phyloP scores from a whole-genome alignment of 495 filamentous ascomycete genomes.

The Hypomontagnella submonticulosa region DNA sequence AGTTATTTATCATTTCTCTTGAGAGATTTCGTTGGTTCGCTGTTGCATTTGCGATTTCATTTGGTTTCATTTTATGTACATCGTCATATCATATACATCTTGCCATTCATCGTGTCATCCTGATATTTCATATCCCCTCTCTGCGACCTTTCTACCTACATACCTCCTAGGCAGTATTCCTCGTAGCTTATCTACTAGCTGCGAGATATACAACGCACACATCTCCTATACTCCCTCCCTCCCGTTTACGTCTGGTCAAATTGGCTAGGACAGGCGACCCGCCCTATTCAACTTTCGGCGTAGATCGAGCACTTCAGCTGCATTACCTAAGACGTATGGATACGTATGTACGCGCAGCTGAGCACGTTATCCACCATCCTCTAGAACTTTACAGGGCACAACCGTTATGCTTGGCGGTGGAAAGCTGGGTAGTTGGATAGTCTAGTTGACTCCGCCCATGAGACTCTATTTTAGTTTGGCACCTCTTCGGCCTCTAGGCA shows the following conservation, averaged over 20 bases:
- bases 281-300: background rate
- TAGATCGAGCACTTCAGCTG: background rate
- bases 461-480: conserved; percentile 4
- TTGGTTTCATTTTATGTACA: conserved; percentile 21
- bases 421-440: conserved; percentile 15
- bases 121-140: background rate
- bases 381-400: background rate
- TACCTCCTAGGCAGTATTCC: background rate
- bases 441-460: conserved; percentile 26
- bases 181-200: conserved; percentile 1
- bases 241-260: conserved; percentile 15
- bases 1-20: conserved; percentile 32
- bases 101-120: background rate
- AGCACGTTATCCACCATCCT: conserved; percentile 6
- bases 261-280: background rate
- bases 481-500: background rate
- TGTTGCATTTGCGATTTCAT: conserved; percentile 2
- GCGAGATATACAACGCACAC: conserved; percentile 16
- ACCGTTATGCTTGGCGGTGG: conserved; percentile 5
- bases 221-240: background rate
- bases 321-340: background rate
- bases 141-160: background rate
- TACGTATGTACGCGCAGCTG: background rate
- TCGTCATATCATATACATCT: conserved; percentile 16
- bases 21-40: background rate